Evolutionary conservation across 2,329 filamentous ascomycete species (phyloP).

Genomic region (Stemphylium beticola): DNA sequence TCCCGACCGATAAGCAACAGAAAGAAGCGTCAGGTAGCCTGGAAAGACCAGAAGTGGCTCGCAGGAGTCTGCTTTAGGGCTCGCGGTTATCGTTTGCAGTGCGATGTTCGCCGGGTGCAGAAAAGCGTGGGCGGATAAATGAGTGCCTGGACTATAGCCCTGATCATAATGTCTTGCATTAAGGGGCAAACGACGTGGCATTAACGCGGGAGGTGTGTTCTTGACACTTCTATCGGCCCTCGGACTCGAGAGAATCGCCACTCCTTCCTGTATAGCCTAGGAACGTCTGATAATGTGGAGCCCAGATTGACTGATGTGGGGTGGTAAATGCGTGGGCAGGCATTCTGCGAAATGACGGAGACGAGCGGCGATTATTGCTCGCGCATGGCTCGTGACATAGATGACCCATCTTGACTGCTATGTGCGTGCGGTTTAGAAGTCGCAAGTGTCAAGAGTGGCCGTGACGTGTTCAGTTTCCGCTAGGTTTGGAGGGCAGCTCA

Average conservation of each 20-base stretch:
- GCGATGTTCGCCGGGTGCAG: background rate
- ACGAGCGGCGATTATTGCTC: constrained; percentile 4
- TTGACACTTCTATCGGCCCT: background rate
- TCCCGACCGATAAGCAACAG: too few species aligned
- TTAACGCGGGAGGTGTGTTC: constrained; percentile 5
- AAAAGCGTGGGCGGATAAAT: constrained; percentile 1
- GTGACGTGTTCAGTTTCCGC: constrained; percentile 30
- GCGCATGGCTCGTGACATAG: constrained; percentile 17
- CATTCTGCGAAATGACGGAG: constrained; percentile 11
- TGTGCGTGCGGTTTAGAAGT: background rate
- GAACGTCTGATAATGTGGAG: constrained; percentile 4
- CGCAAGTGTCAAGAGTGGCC: constrained; percentile 14
- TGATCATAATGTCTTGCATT: constrained; percentile 9
- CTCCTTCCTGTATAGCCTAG: background rate
- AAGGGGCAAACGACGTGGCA: background rate
- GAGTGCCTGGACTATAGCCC: background rate
- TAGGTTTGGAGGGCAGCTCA: constrained; percentile 18
- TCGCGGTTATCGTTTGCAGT: background rate
- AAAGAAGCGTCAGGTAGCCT: too few species aligned
- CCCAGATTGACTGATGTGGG: constrained; percentile 1
- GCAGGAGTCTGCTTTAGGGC: background rate
- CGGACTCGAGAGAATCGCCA: background rate
- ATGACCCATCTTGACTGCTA: constrained; percentile 13
- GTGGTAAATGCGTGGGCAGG: constrained; percentile 15
- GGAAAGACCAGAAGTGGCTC: too few species aligned